Percentiles rank a stretch among this genome's conserved stretches.
phyloP scores from a whole-genome alignment of 169 alveolate genomes.

The Nephromyces sp. region DNA sequence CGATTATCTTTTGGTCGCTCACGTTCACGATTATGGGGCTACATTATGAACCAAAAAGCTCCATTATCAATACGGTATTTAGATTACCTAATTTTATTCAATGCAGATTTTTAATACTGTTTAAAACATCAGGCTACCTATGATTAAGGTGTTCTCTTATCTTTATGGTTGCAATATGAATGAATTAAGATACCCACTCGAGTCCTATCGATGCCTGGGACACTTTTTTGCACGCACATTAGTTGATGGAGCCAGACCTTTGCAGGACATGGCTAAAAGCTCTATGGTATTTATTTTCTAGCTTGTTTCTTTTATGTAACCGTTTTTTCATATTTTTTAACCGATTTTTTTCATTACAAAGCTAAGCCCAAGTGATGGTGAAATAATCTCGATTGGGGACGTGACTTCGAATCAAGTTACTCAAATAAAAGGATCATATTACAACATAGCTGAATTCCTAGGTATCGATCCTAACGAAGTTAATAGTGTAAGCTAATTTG shows the following conservation, averaged over 20 bases:
- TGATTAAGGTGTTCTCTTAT: not conserved
- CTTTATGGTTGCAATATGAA: slow-evolving; percentile 9
- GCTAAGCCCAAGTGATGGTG: slow-evolving; percentile 35
- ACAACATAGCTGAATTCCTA: slow-evolving; percentile 26
- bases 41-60: not conserved
- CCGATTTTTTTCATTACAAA: no score
- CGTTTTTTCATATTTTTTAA: no score
- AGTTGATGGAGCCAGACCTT: not conserved
- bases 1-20: slow-evolving; percentile 20
- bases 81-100: not conserved
- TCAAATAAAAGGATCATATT: slow-evolving; percentile 32
- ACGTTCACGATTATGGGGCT: slow-evolving; percentile 14
- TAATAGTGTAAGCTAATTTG: not conserved
- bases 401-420: slow-evolving; percentile 6
- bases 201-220: slow-evolving; percentile 10
- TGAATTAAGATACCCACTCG: slow-evolving; percentile 25
- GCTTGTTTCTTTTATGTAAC: no score
- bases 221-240: slow-evolving; percentile 19
- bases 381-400: slow-evolving; percentile 9
- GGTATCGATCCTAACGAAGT: not conserved
- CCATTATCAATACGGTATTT: not conserved
- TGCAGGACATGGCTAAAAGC: not conserved
- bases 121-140: not conserved
- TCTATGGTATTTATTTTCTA: no score
- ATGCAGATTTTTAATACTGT: not conserved